Conservation (phyloP, 805 yeast species). For the Schwanniomyces vanrijiae region DNA sequence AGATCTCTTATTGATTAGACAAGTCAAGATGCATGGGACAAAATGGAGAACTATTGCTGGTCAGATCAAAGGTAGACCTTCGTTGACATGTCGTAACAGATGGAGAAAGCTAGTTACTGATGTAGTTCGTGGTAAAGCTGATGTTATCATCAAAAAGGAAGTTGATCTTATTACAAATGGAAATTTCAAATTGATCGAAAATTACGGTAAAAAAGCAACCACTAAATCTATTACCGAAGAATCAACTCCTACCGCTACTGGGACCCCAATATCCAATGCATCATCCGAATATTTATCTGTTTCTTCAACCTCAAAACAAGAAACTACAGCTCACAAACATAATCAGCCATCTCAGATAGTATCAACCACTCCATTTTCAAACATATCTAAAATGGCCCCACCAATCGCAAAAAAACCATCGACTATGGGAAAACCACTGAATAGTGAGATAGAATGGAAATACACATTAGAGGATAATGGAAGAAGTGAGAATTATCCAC, state of each 20-base stretch:
- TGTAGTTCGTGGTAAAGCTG: slow-evolving; percentile 67
- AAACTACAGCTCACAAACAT: neutral
- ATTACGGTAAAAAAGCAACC: neutral
- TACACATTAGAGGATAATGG: slow-evolving; percentile 49
- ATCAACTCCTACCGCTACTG: neutral
- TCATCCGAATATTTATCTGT: neutral
- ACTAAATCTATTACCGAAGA: neutral
- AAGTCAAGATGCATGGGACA: slow-evolving; percentile 74
- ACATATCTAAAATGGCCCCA: neutral
- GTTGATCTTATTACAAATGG: slow-evolving; percentile 51
- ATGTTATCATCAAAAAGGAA: slow-evolving; percentile 52
- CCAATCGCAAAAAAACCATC: neutral
- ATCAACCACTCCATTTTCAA: neutral
- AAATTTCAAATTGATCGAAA: slow-evolving; percentile 7
- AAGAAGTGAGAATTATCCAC: slow-evolving; percentile 28
- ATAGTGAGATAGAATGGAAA: slow-evolving; percentile 57
- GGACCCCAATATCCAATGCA: neutral
- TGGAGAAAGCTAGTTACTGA: slow-evolving; percentile 86
- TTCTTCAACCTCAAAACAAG: neutral
- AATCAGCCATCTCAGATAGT: neutral
- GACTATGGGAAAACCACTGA: slow-evolving; percentile 10
- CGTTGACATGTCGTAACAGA: slow-evolving; percentile 85
- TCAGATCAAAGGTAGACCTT: slow-evolving; percentile 76
- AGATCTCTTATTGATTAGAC: slow-evolving; percentile 65
- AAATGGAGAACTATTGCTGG: slow-evolving; percentile 82